phyloP scores from a whole-genome alignment of 805 yeast species.

The Nakazawaea ernobii region DNA sequence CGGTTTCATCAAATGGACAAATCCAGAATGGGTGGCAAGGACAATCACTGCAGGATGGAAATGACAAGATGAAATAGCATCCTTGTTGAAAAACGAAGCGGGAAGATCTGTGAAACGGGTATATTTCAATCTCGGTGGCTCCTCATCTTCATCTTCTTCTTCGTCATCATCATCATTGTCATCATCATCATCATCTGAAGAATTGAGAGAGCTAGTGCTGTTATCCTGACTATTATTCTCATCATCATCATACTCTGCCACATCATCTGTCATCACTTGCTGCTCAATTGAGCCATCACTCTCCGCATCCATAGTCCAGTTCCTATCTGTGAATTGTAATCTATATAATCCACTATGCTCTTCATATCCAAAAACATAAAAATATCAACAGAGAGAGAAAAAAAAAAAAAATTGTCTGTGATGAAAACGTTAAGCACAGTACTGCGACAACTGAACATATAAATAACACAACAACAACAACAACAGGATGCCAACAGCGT shows the following conservation, averaged over 20 bases:
- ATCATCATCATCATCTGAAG: slow-evolving; percentile 22
- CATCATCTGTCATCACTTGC: no score
- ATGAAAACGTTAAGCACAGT: neutral
- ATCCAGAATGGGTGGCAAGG: slow-evolving; percentile 88
- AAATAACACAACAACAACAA: slow-evolving; percentile 9
- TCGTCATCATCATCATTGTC: slow-evolving; percentile 31
- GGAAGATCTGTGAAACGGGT: slow-evolving; percentile 67
- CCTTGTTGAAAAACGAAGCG: slow-evolving; percentile 60
- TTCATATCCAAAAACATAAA: no score
- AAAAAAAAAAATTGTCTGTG: no score
- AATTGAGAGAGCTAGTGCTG: slow-evolving; percentile 5
- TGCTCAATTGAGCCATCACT: no score
- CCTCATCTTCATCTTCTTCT: slow-evolving; percentile 42
- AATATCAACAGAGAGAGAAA: no score
- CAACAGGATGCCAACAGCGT: slow-evolving; percentile 9
- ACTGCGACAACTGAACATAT: no score
- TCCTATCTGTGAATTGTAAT: no score
- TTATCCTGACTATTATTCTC: no score
- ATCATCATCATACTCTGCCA: slow-evolving; percentile 18
- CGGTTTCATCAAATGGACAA: slow-evolving; percentile 60
- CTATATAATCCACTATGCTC: no score
- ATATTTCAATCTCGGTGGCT: slow-evolving; percentile 73
- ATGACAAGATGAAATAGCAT: slow-evolving; percentile 69
- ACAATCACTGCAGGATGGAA: slow-evolving; percentile 57
- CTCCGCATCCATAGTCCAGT: neutral